phyloP scores from a whole-genome alignment of 1,284 basidiomycete genomes.

The Trametes pubescens region DNA sequence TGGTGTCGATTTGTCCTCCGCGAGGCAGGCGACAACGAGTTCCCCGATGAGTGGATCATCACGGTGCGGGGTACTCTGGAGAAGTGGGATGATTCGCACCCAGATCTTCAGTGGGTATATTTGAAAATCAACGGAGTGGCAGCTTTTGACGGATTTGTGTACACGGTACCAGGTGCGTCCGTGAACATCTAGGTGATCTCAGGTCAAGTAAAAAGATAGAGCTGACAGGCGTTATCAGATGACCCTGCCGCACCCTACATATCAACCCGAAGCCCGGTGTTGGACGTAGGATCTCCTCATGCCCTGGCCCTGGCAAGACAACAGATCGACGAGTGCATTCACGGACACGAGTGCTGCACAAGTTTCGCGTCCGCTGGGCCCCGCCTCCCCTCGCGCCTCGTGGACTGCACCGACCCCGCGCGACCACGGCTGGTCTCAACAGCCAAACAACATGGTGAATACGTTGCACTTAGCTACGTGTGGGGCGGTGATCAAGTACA shows the following conservation, averaged over 20 bases:
- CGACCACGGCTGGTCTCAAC: neutral
- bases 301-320: neutral
- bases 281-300: neutral
- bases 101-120: too few relatives aligned
- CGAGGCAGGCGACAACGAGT: too few relatives aligned
- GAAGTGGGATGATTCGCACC: neutral
- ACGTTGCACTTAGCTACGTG: constrained; percentile 26
- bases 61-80: neutral
- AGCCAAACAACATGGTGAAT: neutral
- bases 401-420: constrained; percentile 16
- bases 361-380: neutral
- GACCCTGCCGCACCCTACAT: constrained; percentile 18
- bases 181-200: too few relatives aligned
- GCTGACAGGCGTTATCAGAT: neutral
- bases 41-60: too few relatives aligned
- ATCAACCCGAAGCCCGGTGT: neutral
- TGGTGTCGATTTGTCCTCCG: neutral
- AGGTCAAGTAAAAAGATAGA: neutral
- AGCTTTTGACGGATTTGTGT: neutral
- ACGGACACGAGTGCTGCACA: neutral
- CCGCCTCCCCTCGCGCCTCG: constrained; percentile 14
- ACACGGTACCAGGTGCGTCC: neutral
- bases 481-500: constrained; percentile 22
- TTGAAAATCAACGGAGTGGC: too few relatives aligned
- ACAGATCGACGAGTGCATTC: neutral